Conservation (phyloP, 78 protist genomes). For the Dictyostelium capitatum region DNA sequence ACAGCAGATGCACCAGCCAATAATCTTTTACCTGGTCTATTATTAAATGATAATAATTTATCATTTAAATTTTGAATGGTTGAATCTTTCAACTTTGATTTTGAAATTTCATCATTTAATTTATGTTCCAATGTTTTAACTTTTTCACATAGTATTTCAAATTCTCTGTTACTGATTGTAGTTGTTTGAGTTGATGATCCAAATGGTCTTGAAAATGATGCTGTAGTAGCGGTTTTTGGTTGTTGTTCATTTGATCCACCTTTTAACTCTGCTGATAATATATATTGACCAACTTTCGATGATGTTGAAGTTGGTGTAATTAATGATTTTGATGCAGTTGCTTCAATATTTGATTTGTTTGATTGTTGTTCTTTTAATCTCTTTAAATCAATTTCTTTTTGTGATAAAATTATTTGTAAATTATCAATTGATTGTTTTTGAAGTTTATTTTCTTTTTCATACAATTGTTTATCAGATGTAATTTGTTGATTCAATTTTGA, state of each 20-base stretch:
- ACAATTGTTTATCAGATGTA: constrained; percentile 1
- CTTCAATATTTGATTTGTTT: not conserved
- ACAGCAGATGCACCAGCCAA: not conserved
- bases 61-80: constrained; percentile 26
- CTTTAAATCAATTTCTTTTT: constrained; percentile 48
- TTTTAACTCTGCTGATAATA: not conserved
- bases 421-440: constrained; percentile 36
- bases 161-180: not conserved
- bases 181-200: not conserved
- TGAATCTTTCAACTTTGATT: constrained; percentile 27
- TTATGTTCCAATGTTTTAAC: constrained; percentile 28
- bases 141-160: not conserved
- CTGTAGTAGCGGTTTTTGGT: too few species aligned
- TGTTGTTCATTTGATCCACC: not conserved
- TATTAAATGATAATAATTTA: constrained; percentile 12
- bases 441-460: constrained; percentile 20
- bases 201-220: constrained; percentile 25
- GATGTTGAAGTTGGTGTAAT: constrained; percentile 2
- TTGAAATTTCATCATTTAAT: constrained; percentile 25
- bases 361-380: not conserved
- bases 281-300: not conserved
- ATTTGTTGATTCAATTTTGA: constrained; percentile 6
- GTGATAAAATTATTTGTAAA: not conserved
- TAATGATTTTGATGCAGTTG: not conserved
- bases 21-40: constrained; percentile 22